Conservation (phyloP, 305 asterid species). For the Nicotiana rustica region DNA sequence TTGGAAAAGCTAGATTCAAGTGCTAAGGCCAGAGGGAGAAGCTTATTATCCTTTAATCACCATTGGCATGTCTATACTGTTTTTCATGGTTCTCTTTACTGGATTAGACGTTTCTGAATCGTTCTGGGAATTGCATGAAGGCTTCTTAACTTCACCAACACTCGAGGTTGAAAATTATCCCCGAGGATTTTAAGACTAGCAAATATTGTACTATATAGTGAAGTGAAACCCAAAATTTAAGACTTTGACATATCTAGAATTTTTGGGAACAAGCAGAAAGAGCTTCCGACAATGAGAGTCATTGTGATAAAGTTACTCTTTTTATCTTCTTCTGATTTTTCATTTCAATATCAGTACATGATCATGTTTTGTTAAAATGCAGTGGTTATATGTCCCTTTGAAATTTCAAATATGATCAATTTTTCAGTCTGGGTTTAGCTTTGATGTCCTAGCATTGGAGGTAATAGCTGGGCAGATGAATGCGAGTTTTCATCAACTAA, state of each 20-base stretch:
- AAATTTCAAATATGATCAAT: conserved; percentile 1
- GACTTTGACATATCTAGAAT: neutral
- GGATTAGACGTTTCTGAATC: neutral
- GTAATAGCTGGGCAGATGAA: conserved; percentile 32
- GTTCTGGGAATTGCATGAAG: neutral
- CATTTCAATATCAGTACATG: neutral
- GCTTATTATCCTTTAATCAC: neutral
- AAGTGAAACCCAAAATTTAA: neutral
- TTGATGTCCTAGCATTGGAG: conserved; percentile 29
- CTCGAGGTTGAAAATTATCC: neutral
- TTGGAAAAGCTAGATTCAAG: conserved; percentile 12
- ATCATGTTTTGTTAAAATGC: neutral
- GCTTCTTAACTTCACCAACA: neutral
- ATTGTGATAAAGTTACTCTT: conserved; percentile 26
- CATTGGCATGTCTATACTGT: neutral
- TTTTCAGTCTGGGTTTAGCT: conserved; percentile 32
- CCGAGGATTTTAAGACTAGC: neutral
- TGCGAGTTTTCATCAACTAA: conserved; percentile 21
- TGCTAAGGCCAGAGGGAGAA: conserved; percentile 10
- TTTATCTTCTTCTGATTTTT: neutral
- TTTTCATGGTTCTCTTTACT: neutral
- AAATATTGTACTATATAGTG: neutral
- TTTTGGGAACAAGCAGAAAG: conserved; percentile 23
- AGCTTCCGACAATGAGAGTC: conserved; percentile 9
- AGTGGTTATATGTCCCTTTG: conserved; percentile 35